Base-by-base conservation (phyloP, 208 protist species). In the Crithidia bombi region DNA sequence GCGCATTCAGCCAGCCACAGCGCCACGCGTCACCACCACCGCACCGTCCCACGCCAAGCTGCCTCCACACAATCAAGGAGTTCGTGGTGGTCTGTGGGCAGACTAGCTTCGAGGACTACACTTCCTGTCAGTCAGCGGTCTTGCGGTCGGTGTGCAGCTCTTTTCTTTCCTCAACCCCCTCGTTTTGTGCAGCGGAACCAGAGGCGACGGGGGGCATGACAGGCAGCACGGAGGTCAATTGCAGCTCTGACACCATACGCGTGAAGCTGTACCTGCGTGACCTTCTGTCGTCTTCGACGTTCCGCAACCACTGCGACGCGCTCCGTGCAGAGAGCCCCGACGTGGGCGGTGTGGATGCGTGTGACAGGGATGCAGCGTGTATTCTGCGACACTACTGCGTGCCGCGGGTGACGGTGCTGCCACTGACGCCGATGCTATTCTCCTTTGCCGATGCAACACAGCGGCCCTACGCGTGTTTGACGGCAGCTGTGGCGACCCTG, bases 361-460 rank as follows among this genome's bases (percentile, higher is more conserved):
- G 33, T 15, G 33, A 46, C 21, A 0, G 0, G 50, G 1, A 2
- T 7, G 25, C 36, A 1, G 38, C 52, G 5, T 12, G 12, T 11
- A n/a, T 33, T 11, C 15, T 72, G 6, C 26, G 68, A 15, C 15
- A 28, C 25, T 70, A 23, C 30, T 75, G 75, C n/a, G 68, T 74
- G 17, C 82, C 82, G 7, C 57, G 33, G 1, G 68, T 85, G 32
- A 62, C 56, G 50, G 75, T 86, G 26, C 49, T 85, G 5, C 73
- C 80, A n/a, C 80, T 89, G 2, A 69, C 74, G 1, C 83, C 73
- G 38, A 47, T 51, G 17, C 69, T 73, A 3, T 84, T 86, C 50
- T 58, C 77, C 3, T 59, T 78, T 12, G 15, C 56, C 4, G 68
- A 78, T 30, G 79, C 80, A 1, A 85, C 81, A 72, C 57, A 56